A percentile compares a stretch with the other conserved stretches of the same genome.
Conservation (phyloP, 257 asterid species). For the Agastache rugosa region DNA sequence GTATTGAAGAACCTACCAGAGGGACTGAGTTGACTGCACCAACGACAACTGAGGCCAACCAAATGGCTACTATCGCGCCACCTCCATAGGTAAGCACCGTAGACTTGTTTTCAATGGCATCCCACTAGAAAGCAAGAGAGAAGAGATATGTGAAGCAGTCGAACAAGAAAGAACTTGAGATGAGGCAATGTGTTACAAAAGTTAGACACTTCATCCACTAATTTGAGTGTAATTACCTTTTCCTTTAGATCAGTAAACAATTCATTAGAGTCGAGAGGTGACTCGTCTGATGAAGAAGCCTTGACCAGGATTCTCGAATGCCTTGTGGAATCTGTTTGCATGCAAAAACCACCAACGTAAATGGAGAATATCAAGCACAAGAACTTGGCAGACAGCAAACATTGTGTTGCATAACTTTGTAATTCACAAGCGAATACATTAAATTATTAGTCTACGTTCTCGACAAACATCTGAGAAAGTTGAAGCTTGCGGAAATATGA, state of each 20-base stretch:
- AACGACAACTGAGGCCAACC: constrained; percentile 83
- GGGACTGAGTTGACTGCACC: constrained; percentile 96
- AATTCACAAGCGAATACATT: not conserved
- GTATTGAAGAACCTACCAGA: constrained; percentile 58
- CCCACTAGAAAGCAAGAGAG: constrained; percentile 64
- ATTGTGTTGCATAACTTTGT: not conserved
- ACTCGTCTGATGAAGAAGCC: constrained; percentile 88
- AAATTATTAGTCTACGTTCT: constrained; percentile 4
- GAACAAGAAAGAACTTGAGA: not conserved
- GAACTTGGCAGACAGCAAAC: not conserved
- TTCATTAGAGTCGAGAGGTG: constrained; percentile 69
- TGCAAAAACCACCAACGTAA: constrained; percentile 22
- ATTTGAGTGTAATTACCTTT: constrained; percentile 55
- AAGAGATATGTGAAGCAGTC: not conserved
- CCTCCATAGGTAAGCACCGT: constrained; percentile 87
- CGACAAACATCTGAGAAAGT: not conserved
- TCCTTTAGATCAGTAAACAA: constrained; percentile 74
- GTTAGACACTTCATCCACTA: not conserved
- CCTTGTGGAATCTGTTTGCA: constrained; percentile 56
- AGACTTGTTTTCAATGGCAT: constrained; percentile 89
- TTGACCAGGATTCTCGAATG: constrained; percentile 58
- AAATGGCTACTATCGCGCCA: constrained; percentile 82
- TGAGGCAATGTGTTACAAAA: not conserved
- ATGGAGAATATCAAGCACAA: constrained; percentile 7
- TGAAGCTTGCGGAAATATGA: not conserved